Base-by-base conservation (phyloP, 2,329 filamentous ascomycete genomes). In the Xylogone sp. region DNA sequence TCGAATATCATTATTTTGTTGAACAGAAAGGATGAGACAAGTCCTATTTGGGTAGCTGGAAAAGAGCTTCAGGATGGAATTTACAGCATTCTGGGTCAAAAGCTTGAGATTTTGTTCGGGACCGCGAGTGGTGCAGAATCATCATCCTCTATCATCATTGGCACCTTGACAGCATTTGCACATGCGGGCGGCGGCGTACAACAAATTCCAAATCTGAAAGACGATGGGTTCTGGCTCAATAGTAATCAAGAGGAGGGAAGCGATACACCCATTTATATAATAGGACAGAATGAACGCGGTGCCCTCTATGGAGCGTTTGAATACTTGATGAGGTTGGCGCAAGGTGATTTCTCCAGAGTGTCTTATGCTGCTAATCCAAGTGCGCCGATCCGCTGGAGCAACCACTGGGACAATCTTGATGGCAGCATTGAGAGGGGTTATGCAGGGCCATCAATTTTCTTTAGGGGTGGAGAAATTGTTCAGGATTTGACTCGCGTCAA, bases 361-460 rank as follows among this genome's bases (percentile, higher is more conserved):
- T 63, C 74, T 3, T 74, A 75, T 45, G 68, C 74, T 2, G 76
- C 75, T 8, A 86, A 78, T 56, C 83, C 84, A 0, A 73, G 76
- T 51, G 81, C 78, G 0, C 79, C 79, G 0, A 78, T 89, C 42
- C 76, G 86, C 56, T 88, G 85, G 86, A 77, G 82, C 0, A 88
- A 89, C 60, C 79, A 89, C 57, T 89, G 86, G 86, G 84, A 89
- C 62, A 88, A 89, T 57, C 71, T 88, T 64, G 78, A 85, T 53
- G 78, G 84, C 12, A 82, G 75, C 42, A 82, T 89, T 44, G 86
- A 88, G 64, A 73, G 85, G 48, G 86, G 86, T 18, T 89, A 86
- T 58, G 85, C 75, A 3, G 86, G 86, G 0, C 69, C 74, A 0
- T 88, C 84, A 1, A 85, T 88, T 50, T 89, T 88, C 69, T 89